Conservation (phyloP, 495 filamentous ascomycete genomes). For the Cryomyces antarcticus region DNA sequence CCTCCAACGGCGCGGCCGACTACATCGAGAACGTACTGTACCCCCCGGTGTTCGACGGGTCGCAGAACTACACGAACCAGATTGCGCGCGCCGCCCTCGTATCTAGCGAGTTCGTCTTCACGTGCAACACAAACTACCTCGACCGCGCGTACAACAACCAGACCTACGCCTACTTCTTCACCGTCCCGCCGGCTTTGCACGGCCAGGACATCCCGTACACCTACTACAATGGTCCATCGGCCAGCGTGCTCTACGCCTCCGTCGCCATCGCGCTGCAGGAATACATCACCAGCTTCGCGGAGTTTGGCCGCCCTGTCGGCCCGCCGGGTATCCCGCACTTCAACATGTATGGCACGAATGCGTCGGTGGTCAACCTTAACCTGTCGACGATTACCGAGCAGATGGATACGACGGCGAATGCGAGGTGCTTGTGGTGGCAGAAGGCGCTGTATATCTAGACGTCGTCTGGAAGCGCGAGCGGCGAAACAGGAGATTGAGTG, state of each 20-base stretch:
- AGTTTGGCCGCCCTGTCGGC: slow-evolving; percentile 23
- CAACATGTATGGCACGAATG: slow-evolving; percentile 18
- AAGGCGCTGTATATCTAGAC: slow-evolving; percentile 17
- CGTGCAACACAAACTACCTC: slow-evolving; percentile 29
- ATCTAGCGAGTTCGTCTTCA: slow-evolving; percentile 23
- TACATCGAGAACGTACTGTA: slow-evolving; percentile 23
- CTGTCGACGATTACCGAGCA: slow-evolving; percentile 20
- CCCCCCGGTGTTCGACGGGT: slow-evolving; percentile 20
- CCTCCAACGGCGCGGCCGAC: slow-evolving; percentile 7
- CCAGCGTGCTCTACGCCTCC: slow-evolving; percentile 20
- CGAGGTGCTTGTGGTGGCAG: slow-evolving; percentile 28
- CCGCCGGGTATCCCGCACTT: slow-evolving; percentile 20
- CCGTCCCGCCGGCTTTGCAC: slow-evolving; percentile 35
- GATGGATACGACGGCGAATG: slow-evolving; percentile 25
- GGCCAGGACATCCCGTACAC: slow-evolving; percentile 32
- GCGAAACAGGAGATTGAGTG: not conserved
- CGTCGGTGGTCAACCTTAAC: slow-evolving; percentile 23
- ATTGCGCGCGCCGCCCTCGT: slow-evolving; percentile 17
- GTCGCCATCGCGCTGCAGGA: slow-evolving; percentile 36
- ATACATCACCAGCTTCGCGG: slow-evolving; percentile 36
- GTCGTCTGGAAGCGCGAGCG: not conserved
- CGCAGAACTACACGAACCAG: slow-evolving; percentile 23
- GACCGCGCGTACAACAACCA: slow-evolving; percentile 26
- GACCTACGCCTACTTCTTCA: slow-evolving; percentile 40
- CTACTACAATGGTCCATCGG: slow-evolving; percentile 27